These are phyloP conservation scores for Styphnolobium japonicum DNA, from an alignment of 306 rosid species.

Conservation along the genomic window DNA sequence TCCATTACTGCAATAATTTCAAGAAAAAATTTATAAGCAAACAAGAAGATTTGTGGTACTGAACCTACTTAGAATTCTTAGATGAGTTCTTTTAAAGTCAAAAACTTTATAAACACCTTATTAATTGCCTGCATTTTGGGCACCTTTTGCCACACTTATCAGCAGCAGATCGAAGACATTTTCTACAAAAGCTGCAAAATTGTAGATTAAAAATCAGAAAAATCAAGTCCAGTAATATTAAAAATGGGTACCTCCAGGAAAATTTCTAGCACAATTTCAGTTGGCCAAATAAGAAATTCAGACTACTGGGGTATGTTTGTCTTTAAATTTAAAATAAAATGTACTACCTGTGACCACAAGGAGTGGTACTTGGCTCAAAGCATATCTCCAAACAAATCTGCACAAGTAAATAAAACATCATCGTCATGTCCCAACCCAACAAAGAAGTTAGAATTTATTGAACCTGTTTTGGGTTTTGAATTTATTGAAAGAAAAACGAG, in stretches of 20 bases:
- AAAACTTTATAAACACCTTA: slow-evolving; percentile 44
- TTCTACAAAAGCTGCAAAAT: slow-evolving; percentile 74
- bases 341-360: slow-evolving; percentile 99
- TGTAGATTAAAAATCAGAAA: slow-evolving; percentile 9
- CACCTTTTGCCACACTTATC: slow-evolving; percentile 93
- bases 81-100: not conserved
- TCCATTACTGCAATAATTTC: slow-evolving; percentile 65
- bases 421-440: not conserved
- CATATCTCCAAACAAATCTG: slow-evolving; percentile 95
- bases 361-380: slow-evolving; percentile 92
- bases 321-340: not conserved
- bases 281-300: not conserved
- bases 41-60: not conserved
- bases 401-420: slow-evolving; percentile 7
- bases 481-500: not conserved
- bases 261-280: not conserved
- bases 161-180: slow-evolving; percentile 82
- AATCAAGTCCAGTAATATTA: not conserved
- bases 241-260: not conserved
- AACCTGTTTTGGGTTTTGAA: not conserved
- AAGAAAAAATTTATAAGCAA: not conserved
- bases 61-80: not conserved
- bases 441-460: no score
- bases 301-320: not conserved
- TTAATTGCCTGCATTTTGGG: slow-evolving; percentile 91